Conservation (phyloP, 2,329 filamentous ascomycete genomes). For the Tolypocladium sp. region DNA sequence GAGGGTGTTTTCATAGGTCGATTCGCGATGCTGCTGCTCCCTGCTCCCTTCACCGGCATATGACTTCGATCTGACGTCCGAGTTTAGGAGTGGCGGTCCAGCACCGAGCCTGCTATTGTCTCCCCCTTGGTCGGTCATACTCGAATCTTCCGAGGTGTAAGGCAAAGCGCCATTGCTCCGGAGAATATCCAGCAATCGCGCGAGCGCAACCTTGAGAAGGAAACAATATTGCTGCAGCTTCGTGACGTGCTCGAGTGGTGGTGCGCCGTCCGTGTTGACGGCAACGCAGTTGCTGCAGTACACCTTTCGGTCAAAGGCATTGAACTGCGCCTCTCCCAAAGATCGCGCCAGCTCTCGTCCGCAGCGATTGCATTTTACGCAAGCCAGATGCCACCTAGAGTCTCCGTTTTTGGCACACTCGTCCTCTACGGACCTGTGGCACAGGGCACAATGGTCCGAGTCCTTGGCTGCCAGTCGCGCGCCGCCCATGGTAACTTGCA, state of each 20-base stretch:
- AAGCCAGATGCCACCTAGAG: slow-evolving; percentile 74
- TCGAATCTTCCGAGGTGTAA: slow-evolving; percentile 57
- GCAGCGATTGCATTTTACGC: slow-evolving; percentile 66
- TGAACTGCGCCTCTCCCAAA: slow-evolving; percentile 63
- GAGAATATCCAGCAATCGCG: slow-evolving; percentile 78
- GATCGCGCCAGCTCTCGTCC: slow-evolving; percentile 57
- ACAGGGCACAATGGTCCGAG: slow-evolving; percentile 77
- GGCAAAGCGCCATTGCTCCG: slow-evolving; percentile 75
- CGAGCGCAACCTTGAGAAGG: slow-evolving; percentile 81
- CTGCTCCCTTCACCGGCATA: slow-evolving; percentile 48
- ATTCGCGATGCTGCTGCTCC: slow-evolving; percentile 48
- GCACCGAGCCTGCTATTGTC: slow-evolving; percentile 4
- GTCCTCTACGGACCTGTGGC: slow-evolving; percentile 85
- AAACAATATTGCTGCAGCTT: slow-evolving; percentile 94
- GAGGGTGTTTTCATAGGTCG: slow-evolving; percentile 88
- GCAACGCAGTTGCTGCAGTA: slow-evolving; percentile 62
- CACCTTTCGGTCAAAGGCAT: slow-evolving; percentile 55
- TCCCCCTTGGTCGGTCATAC: slow-evolving; percentile 18
- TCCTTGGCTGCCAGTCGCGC: slow-evolving; percentile 61
- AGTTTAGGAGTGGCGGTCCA: slow-evolving; percentile 36
- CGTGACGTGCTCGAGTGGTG: slow-evolving; percentile 63
- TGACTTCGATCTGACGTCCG: slow-evolving; percentile 66
- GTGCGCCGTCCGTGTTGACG: slow-evolving; percentile 40
- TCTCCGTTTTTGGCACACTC: slow-evolving; percentile 73
- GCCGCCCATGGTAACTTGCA: slow-evolving; percentile 58